Evolutionary conservation across 192 early-diverging fungal genomes (phyloP), one percentile per base, ranked within the genome.

Genomic region (Backusella circina): DNA sequence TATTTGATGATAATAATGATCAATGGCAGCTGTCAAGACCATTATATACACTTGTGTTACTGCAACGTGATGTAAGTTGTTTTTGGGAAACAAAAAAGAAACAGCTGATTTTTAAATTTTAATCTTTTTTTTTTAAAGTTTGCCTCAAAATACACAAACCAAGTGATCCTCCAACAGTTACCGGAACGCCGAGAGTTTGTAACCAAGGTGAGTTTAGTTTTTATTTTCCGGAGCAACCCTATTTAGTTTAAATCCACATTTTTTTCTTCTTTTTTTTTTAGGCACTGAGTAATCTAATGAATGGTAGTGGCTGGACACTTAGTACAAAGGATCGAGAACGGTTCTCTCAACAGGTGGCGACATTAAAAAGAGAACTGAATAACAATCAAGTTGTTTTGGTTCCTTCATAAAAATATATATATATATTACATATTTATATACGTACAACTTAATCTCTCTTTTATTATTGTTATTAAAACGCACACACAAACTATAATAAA

Each of bases 11-110:
- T 74, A 78, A 87, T 13, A 84, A 88, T 38, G 95, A 93, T 73
- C 89, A 95, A 78, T 97, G 95, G 95, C 88, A 89, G 54, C 82
- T 96, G 65, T 91, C 91, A 69, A 78, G 94, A 30, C 94, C 95
- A 10, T 83, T 97, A 67, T 85, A 96, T 68, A 89, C 90, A 13
- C 78, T 97, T 74, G 89, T 95, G 16, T 78, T 94, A 68, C 84
- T 96, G 61, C 88, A 93, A 73, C 87, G 86, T 44, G 91, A 93
- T 18, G 80, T 82, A 75, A 77, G 67, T 38, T 7, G 31, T 47
- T 50, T 50, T n/a, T n/a, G n/a, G n/a, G n/a, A n/a, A n/a, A n/a
- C n/a, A n/a, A n/a, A 54, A 54, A n/a, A 57, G 26, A 33, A 70
- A 8, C 69, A 70, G 21, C 69, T 70, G 39, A 36, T 28, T 36